These are phyloP conservation scores for Penicillium turbatum DNA, from an alignment of 495 filamentous ascomycete species.

Conservation along the genomic window DNA sequence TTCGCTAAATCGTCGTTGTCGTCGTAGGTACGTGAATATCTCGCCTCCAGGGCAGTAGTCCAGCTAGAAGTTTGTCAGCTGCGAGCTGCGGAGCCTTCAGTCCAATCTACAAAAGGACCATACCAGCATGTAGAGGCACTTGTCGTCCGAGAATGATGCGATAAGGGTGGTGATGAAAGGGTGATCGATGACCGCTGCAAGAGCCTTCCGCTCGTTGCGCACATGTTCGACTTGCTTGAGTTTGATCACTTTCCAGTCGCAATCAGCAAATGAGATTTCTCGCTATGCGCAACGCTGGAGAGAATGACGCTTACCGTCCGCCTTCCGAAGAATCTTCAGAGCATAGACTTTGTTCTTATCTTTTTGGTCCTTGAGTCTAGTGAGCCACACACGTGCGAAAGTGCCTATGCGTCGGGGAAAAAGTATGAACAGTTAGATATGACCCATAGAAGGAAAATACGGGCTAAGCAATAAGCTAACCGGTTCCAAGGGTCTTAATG, in stretches of 20 bases:
- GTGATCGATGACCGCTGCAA: slow-evolving; percentile 83
- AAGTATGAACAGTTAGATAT: slow-evolving; percentile 30
- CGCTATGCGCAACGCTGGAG: not conserved
- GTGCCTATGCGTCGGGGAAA: slow-evolving; percentile 60
- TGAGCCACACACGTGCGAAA: slow-evolving; percentile 92
- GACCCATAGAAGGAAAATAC: slow-evolving; percentile 7
- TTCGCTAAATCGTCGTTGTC: slow-evolving; percentile 80
- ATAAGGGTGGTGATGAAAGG: slow-evolving; percentile 94
- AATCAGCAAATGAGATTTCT: slow-evolving; percentile 11
- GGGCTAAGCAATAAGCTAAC: slow-evolving; percentile 38
- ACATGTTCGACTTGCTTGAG: slow-evolving; percentile 98
- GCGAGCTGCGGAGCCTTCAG: not conserved
- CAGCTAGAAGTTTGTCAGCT: slow-evolving; percentile 47
- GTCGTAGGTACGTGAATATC: slow-evolving; percentile 88
- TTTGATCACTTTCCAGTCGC: slow-evolving; percentile 65
- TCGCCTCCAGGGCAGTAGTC: slow-evolving; percentile 94
- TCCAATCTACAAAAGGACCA: slow-evolving; percentile 16
- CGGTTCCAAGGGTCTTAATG: slow-evolving; percentile 86
- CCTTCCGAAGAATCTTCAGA: slow-evolving; percentile 89
- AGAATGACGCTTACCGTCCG: slow-evolving; percentile 52
- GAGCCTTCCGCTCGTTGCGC: slow-evolving; percentile 83
- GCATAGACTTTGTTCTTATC: slow-evolving; percentile 77
- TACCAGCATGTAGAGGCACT: slow-evolving; percentile 89
- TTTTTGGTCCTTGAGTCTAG: slow-evolving; percentile 56
- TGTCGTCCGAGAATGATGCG: slow-evolving; percentile 83